Percentiles rank a stretch among this genome's conserved stretches.
Conservation (phyloP, 139 green algal species). For the Asterochloris erici region DNA sequence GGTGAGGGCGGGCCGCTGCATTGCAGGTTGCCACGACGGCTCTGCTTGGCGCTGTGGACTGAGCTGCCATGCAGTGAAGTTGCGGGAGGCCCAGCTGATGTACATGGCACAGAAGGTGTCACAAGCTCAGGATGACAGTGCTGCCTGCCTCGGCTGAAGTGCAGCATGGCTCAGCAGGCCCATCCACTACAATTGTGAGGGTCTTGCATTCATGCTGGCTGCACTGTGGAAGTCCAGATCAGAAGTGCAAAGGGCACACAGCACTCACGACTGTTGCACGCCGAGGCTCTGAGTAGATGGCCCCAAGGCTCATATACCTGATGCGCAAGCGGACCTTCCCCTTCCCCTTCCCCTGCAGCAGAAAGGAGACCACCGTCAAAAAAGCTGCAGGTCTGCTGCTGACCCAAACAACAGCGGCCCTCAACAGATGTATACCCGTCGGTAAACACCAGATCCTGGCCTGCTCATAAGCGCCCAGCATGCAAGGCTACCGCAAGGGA, state of each 20-base stretch:
- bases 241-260: not conserved
- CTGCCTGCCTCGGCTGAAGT: not conserved
- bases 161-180: not conserved
- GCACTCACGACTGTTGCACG: constrained; percentile 14
- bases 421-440: not conserved
- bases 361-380: not conserved
- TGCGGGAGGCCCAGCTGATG: not conserved
- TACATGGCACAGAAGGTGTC: not conserved
- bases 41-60: not conserved
- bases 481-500: too few species aligned
- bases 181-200: not conserved
- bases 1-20: not conserved
- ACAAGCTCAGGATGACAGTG: not conserved
- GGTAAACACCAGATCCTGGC: too few species aligned
- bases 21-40: not conserved
- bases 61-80: not conserved
- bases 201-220: not conserved
- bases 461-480: too few species aligned
- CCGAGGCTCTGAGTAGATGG: constrained; percentile 29
- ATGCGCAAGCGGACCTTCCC: constrained; percentile 36
- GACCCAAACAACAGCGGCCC: not conserved
- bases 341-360: constrained; percentile 23
- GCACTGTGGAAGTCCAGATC: not conserved
- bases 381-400: not conserved
- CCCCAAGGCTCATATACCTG: constrained; percentile 48